Percentiles rank a stretch among this genome's conserved stretches.
Conservation (phyloP, 2,329 filamentous ascomycete species). For the Talaromyces sp. region DNA sequence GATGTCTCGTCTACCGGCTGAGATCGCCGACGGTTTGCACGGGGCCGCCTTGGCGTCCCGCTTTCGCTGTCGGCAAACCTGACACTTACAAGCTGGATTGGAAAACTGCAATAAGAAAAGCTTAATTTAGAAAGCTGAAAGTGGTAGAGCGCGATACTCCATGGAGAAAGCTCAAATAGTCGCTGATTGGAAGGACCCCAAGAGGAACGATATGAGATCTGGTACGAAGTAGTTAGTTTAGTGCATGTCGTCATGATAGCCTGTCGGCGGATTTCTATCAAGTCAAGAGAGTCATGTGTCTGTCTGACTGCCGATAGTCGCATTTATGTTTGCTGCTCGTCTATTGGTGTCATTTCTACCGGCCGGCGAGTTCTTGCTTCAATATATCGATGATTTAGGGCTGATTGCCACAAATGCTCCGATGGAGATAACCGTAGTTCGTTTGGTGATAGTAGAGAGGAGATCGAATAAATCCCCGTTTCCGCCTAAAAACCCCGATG, state of each 20-base stretch:
- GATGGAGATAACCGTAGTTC: background rate
- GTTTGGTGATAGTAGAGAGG: background rate
- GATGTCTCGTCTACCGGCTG: background rate
- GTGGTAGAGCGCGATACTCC: too few relatives aligned
- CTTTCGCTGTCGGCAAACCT: too few relatives aligned
- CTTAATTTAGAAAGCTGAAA: too few relatives aligned
- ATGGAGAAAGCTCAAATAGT: too few relatives aligned
- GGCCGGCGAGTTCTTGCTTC: background rate
- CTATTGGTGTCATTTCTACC: background rate
- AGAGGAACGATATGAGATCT: too few relatives aligned
- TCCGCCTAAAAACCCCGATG: background rate
- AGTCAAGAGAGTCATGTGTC: background rate
- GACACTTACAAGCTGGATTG: too few relatives aligned
- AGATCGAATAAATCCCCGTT: background rate
- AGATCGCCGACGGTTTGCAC: background rate
- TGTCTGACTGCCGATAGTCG: background rate
- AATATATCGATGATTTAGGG: background rate
- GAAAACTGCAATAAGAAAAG: too few relatives aligned
- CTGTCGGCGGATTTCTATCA: background rate
- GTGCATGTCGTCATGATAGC: background rate
- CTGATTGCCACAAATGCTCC: background rate
- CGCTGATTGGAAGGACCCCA: too few relatives aligned
- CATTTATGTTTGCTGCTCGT: background rate
- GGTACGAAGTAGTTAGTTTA: too few relatives aligned
- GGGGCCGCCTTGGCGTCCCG: background rate